Base-by-base conservation (phyloP, 495 filamentous ascomycete genomes). In the Tuber aestivum region DNA sequence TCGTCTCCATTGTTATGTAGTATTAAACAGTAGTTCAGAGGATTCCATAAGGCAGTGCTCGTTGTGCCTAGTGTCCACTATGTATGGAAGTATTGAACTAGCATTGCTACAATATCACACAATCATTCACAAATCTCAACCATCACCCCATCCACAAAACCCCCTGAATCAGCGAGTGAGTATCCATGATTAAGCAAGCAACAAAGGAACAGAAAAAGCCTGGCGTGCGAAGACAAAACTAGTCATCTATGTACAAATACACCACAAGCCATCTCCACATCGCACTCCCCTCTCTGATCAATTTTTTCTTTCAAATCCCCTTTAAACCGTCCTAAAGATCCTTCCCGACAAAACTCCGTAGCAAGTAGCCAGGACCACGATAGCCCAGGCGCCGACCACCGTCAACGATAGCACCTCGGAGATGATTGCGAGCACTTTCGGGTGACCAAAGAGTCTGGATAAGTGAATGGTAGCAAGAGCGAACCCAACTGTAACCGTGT, bases 321-420 rank as follows among this genome's bases (percentile, higher is more conserved):
- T 27, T 70, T 37, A 74, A 21, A 72, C 75, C 20, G 45, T 70
- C n/a, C 79, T 72, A 8, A 81, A 78, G 20, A 82, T 81, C 32
- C 80, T 73, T 16, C 80, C 80, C 35, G 73, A 78, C 12, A 81
- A 16, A 20, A 82, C 18, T 0, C 80, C 80, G 65, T 81, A 76
- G 10, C 78, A 40, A 12, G 44, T 69, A 23, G 75, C 79, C 32
- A 79, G 44, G 48, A 72, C 69, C 3, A 79, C 79, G 68, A 81
- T 72, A 20, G 8, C 70, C 79, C 77, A 80, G 3, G 71, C 41
- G 0, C 20, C 70, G 50, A 80, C 23, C 18, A 80, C 42, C 18
- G 40, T 50, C 35, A 80, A 72, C 50, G 61, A 78, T 18, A 79
- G 38, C 1, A 79, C 65, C 44, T 79, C 78, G 1, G 77, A 56